Percentiles rank a stretch among this genome's conserved stretches.
Evolutionary conservation across 495 filamentous ascomycete species (phyloP).

Genomic region (Penicillium ochrochloron): DNA sequence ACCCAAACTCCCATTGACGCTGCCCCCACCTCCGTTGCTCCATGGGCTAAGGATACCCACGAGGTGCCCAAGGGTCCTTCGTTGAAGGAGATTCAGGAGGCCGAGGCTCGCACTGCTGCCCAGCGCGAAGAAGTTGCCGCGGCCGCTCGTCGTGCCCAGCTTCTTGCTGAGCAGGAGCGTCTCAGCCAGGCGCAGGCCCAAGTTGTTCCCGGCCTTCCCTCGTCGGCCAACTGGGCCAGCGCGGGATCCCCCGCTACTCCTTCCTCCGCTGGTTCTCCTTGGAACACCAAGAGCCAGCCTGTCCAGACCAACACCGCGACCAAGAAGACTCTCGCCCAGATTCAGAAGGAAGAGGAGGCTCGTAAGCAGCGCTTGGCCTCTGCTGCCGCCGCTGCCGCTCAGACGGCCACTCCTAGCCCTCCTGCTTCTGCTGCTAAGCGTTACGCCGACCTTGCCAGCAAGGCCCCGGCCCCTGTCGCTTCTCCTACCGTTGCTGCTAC

Average conservation of each 20-base stretch:
- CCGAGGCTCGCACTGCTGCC: conserved; percentile 91
- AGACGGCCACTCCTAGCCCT: conserved; percentile 48
- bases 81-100: conserved; percentile 94
- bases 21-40: conserved; percentile 73
- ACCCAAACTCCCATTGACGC: conserved; percentile 73
- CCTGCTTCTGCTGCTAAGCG: conserved; percentile 74
- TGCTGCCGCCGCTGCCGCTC: conserved; percentile 60
- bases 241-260: conserved; percentile 66
- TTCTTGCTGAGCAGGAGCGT: conserved; percentile 76
- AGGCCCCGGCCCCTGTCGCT: conserved; percentile 55
- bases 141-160: conserved; percentile 73
- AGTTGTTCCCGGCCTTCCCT: conserved; percentile 75
- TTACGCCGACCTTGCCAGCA: conserved; percentile 94
- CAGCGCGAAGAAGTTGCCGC: conserved; percentile 84
- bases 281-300: conserved; percentile 64
- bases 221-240: conserved; percentile 89
- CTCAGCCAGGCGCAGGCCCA: conserved; percentile 66
- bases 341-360: conserved; percentile 93
- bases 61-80: conserved; percentile 87
- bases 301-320: conserved; percentile 49
- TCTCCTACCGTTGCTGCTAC: conserved; percentile 38
- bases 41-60: conserved; percentile 86
- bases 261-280: conserved; percentile 57
- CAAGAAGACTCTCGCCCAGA: conserved; percentile 94
- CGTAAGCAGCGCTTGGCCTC: conserved; percentile 74